Base-by-base conservation (phyloP, 2,329 filamentous ascomycete species). In the Penicillium sp. region DNA sequence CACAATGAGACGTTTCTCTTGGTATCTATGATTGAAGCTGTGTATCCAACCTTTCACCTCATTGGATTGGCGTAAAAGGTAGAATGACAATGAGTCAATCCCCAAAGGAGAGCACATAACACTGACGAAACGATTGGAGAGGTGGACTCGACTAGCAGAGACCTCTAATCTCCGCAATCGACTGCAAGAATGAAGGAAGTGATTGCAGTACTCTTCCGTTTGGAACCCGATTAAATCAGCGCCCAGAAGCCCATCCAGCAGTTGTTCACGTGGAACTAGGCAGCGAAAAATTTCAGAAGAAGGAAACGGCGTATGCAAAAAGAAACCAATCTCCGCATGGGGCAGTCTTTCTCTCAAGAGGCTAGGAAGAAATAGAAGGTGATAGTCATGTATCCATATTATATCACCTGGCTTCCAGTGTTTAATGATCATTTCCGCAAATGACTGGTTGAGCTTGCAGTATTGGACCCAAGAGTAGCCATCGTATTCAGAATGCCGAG, bases 391-490 rank as follows among this genome's bases (percentile, higher is more conserved):
- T 38, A 97, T 80, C 93, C 93, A 97, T 67, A 97, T 88, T 45
- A 88, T 84, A 69, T 97, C 93, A 41, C 90, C 91, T 23, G 88
- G 85, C 78, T 95, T 96, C 86, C 92, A 97, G 74, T 91, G 89
- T 69, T 87, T 86, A 46, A 94, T 79, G 52, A 97, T 91, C 68
- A 86, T 88, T 70, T 96, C 89, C 30, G 93, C 92, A 73, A 97
- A 97, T 1, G 88, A 89, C 71, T 93, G 88, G 74, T 97, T 97
- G 67, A 97, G 84, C 50, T 88, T 90, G 67, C 91, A 87, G 67
- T 97, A 97, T 77, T 90, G 94, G 62, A 90, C 84, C 90, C 91
- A 97, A 0, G 92, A 96, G 73, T 97, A 92, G 66, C 97, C 93
- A 71, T 95, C 88, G 70, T 96, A 97, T 0, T 93, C 91, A 69